Base-by-base conservation (phyloP, 2,329 filamentous ascomycete genomes). In the Xylariomycetidae sp. region DNA sequence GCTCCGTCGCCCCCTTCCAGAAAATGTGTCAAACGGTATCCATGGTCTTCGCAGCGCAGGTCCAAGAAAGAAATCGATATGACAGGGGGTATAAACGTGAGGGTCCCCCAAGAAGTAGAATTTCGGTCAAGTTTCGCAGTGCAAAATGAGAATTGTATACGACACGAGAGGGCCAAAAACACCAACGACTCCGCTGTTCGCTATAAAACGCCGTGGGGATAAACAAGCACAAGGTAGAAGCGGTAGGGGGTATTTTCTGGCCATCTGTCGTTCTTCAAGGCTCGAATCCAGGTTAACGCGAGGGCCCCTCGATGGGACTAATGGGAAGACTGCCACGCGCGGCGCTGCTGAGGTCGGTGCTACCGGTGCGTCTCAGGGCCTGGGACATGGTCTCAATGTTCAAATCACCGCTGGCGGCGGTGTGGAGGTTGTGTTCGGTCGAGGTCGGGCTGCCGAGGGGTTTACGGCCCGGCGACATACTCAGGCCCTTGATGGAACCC, bases 341-440 rank as follows among this genome's bases (percentile, higher is more conserved):
- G 30, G 61, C 54, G 29, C 61, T 64, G 44, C 68, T 67, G 37
- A 95, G 63, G 55, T 95, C 90, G 13, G 83, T 77, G 59, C 87
- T 95, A 27, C 80, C 85, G 10, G 88, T 94, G 58, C 85, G 82
- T 53, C 85, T 72, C 52, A 95, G 66, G 12, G 87, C 89, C 61
- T 95, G 88, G 32, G 82, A 74, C 89, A 95, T 94, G 4, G 89
- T 95, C 67, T 95, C 88, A 44, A 95, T 84, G 38, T 84, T 87
- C 39, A 95, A 65, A 42, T 95, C 89, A 18, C 23, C 20, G 12
- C 41, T 39, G 9, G 24, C 75, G 28, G 68, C 71, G 65, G 30
- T 68, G 58, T 20, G 58, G 45, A 75, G 61, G 32, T 74, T 64
- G 36, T 67, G 63, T 16, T 61, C 68, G 8, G 68, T 60, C 27